phyloP scores from a whole-genome alignment of 345 rosid species.

The Psidium guajava region DNA sequence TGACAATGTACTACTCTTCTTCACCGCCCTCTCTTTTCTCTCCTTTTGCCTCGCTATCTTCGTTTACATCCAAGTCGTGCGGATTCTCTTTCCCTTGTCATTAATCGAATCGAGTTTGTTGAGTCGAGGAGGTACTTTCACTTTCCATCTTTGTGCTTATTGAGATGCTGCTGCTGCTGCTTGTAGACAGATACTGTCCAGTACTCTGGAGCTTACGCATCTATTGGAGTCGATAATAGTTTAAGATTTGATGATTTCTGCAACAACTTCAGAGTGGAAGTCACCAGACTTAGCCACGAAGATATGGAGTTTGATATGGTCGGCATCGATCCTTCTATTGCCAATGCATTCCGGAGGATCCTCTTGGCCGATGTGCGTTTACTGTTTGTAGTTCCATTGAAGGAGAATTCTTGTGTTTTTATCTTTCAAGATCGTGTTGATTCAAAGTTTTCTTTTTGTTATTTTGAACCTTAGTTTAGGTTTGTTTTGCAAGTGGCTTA shows the following conservation, averaged over 20 bases:
- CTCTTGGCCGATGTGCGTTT: conserved; percentile 79
- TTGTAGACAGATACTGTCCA: conserved; percentile 47
- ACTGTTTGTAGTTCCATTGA: background rate
- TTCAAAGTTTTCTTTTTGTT: background rate
- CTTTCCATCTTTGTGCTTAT: background rate
- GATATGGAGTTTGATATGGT: conserved; percentile 84
- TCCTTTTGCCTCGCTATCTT: background rate
- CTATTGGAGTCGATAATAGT: conserved; percentile 63
- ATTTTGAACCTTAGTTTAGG: background rate
- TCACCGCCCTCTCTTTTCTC: background rate
- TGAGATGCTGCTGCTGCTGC: conserved; percentile 2
- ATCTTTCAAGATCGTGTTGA: background rate
- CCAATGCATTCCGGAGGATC: conserved; percentile 87
- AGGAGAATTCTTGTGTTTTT: background rate
- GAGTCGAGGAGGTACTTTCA: background rate
- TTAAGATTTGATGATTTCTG: conserved; percentile 34
- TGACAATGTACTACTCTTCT: conserved; percentile 43
- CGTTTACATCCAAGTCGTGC: background rate
- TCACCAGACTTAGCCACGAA: conserved; percentile 28
- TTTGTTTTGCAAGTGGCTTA: background rate
- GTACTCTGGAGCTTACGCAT: conserved; percentile 84
- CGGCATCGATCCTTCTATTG: conserved; percentile 73
- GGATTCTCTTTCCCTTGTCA: background rate
- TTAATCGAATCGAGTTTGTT: background rate
- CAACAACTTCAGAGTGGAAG: conserved; percentile 52